Conservation (phyloP, 352 stramenopile genomes). For the Globisporangium mamillatum region DNA sequence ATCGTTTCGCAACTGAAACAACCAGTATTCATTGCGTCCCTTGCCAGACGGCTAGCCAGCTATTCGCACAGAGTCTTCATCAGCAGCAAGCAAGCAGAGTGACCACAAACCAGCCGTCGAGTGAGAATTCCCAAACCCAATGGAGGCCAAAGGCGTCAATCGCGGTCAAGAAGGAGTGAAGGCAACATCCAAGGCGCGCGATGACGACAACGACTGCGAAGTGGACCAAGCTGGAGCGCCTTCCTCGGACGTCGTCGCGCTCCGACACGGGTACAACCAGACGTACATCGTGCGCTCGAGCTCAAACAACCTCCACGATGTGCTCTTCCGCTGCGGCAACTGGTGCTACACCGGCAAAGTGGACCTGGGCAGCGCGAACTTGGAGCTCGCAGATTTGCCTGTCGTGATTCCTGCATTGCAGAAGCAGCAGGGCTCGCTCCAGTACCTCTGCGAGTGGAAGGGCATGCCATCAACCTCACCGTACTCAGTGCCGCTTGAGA, state of each 20-base stretch:
- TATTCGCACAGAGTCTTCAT: neutral
- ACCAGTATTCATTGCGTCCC: neutral
- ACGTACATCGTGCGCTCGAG: conserved; percentile 88
- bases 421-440: conserved; percentile 90
- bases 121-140: conserved; percentile 14
- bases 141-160: conserved; percentile 57
- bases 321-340: conserved; percentile 94
- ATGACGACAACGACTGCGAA: conserved; percentile 29
- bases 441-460: conserved; percentile 92
- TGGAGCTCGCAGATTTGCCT: conserved; percentile 89
- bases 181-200: conserved; percentile 24
- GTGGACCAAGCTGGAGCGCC: conserved; percentile 50
- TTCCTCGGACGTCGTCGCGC: conserved; percentile 59
- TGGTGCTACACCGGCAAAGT: conserved; percentile 94
- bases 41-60: neutral
- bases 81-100: neutral
- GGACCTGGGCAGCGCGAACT: conserved; percentile 67
- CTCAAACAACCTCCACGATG: conserved; percentile 72
- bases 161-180: conserved; percentile 23
- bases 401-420: conserved; percentile 90
- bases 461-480: conserved; percentile 62
- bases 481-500: conserved; percentile 69
- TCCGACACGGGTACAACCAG: conserved; percentile 91
- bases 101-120: neutral
- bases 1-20: conserved; percentile 7